These are phyloP conservation scores for Theobroma grandiflorum DNA, from an alignment of 441 rosid species.

Conservation along the genomic window DNA sequence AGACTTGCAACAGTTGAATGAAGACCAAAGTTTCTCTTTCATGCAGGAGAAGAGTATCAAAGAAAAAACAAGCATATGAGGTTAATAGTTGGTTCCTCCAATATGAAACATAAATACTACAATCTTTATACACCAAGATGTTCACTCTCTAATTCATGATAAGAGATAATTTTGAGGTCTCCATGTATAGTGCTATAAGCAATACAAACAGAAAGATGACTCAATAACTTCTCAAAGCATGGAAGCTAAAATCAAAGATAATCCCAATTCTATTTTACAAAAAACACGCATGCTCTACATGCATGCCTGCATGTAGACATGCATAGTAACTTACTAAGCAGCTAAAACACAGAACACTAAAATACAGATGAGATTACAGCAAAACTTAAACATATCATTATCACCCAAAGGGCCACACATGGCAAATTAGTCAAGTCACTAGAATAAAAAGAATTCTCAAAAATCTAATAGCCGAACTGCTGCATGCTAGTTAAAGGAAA, in stretches of 20 bases:
- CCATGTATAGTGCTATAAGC: neutral
- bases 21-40: conserved; percentile 3
- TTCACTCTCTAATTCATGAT: conserved; percentile 5
- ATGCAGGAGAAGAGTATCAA: neutral
- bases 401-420: conserved; percentile 13
- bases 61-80: neutral
- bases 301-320: conserved; percentile 10
- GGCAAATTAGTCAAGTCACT: neutral
- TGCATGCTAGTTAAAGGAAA: neutral
- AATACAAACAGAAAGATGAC: conserved; percentile 22
- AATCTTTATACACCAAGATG: neutral
- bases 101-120: neutral
- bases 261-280: neutral
- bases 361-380: conserved; percentile 10
- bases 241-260: neutral
- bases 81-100: neutral
- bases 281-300: neutral
- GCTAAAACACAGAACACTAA: neutral
- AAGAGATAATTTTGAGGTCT: neutral
- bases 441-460: neutral
- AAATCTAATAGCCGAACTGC: neutral
- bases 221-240: neutral
- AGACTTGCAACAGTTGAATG: conserved; percentile 9
- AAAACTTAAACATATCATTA: neutral
- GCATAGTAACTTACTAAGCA: neutral